Base-by-base conservation (phyloP, 495 filamentous ascomycete genomes). In the Echria macrotheca region DNA sequence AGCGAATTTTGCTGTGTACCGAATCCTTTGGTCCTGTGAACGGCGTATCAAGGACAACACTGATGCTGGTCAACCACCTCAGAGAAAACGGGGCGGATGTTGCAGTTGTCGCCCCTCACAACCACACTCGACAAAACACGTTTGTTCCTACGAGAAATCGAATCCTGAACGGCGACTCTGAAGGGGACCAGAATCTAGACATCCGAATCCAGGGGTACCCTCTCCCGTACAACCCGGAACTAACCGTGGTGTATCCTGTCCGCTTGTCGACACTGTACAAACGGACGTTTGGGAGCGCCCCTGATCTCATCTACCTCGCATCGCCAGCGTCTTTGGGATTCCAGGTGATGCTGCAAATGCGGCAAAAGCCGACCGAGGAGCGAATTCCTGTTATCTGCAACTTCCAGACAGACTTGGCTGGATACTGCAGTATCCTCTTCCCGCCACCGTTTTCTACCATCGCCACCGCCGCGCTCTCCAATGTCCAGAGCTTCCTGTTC, bases 11-110 rank as follows among this genome's bases (percentile, higher is more conserved):
- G 3, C 68, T 83, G 25, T 80, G 79, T 23, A 82, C 80, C 7
- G 81, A 85, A 56, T 81, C 78, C 12, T 77, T 82, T 52, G 81
- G 80, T 21, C 81, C 79, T 0, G 78, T 83, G 50, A 85, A 85
- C 56, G 80, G 81, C 14, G 81, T 85, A 35, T 80, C 76, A 57
- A 69, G 78, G 35, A 85, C 79, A 0, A 83, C 81, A 2, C 65
- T 74, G 56, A 79, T 75, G 66, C 67, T 85, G 18, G 73, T 83
- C 18, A 72, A 80, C 53, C 82, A 85, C 48, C 66, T 85, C 15
- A 70, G 76, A 37, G 62, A 59, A 17, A 65, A 83, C 48, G 80
- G 76, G 0, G 79, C 71, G 10, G 64, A 78, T 3, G 71, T 83
- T 18, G 75, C 75, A 4, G 73, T 82, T 2, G 77, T 82, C 33